Evolutionary conservation across 441 rosid genomes (phyloP).

Genomic region (Syzygium syzygioides): DNA sequence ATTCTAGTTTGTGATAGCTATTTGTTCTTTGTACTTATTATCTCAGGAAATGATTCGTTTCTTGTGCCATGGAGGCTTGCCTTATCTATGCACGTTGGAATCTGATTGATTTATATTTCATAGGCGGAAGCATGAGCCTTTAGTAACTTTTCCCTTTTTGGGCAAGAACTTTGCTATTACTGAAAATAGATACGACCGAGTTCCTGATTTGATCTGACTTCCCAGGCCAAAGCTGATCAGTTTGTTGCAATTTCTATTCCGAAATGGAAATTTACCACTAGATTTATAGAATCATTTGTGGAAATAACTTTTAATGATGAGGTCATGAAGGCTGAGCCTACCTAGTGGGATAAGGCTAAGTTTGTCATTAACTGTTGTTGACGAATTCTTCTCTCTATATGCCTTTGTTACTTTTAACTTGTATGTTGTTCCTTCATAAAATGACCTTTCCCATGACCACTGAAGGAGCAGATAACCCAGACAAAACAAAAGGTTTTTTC

Average conservation of each 20-base stretch:
- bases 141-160: background rate
- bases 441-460: background rate
- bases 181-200: background rate
- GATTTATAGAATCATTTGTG: background rate
- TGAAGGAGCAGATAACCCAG: background rate
- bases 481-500: background rate
- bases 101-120: background rate
- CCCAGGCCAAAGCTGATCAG: background rate
- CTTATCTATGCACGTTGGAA: background rate
- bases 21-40: background rate
- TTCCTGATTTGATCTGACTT: background rate
- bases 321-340: background rate
- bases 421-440: background rate
- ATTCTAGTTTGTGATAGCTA: background rate
- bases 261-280: background rate
- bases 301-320: background rate
- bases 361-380: background rate
- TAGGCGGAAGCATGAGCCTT: background rate
- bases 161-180: background rate
- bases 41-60: background rate
- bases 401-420: background rate
- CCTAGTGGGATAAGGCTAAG: background rate
- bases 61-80: background rate
- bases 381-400: background rate
- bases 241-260: background rate